These are phyloP conservation scores for Arachis stenosperma DNA, from an alignment of 306 rosid genomes.

Conservation along the genomic window DNA sequence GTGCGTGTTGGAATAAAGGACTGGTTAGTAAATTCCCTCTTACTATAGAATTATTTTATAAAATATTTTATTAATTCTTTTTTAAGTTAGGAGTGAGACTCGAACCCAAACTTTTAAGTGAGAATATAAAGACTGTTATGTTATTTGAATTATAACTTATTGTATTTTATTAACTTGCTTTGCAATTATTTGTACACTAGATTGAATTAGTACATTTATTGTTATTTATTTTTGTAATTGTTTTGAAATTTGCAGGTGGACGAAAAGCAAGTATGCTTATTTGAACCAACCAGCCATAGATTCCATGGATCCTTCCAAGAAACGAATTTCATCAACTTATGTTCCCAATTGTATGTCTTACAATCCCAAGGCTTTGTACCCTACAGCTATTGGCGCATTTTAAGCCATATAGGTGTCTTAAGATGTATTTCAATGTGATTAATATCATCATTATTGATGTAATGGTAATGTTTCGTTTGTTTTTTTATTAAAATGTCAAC, in stretches of 20 bases:
- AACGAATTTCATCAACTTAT: constrained; percentile 52
- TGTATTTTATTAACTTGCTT: no score
- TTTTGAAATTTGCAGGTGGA: constrained; percentile 72
- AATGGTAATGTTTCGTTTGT: constrained; percentile 21
- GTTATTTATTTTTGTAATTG: no score
- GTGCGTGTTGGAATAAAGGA: constrained; percentile 80
- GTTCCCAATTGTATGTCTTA: constrained; percentile 56
- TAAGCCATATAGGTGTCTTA: constrained; percentile 41
- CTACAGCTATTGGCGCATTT: constrained; percentile 75
- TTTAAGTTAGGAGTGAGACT: no score
- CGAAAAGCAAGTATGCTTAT: constrained; percentile 84
- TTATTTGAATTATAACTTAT: no score
- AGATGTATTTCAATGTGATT: neutral
- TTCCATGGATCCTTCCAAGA: constrained; percentile 58
- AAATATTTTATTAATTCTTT: no score
- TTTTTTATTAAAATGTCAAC: constrained; percentile 25
- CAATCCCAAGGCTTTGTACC: constrained; percentile 56
- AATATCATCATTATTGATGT: no score
- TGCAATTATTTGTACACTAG: no score
- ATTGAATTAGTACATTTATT: no score
- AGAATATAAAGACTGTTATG: no score
- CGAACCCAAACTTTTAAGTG: no score
- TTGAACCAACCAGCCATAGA: constrained; percentile 76
- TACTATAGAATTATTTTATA: neutral
- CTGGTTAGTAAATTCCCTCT: constrained; percentile 57